Evolutionary conservation across 306 rosid genomes (phyloP), one percentile per base, ranked within the genome.

Genomic region (Cicer arietinum): DNA sequence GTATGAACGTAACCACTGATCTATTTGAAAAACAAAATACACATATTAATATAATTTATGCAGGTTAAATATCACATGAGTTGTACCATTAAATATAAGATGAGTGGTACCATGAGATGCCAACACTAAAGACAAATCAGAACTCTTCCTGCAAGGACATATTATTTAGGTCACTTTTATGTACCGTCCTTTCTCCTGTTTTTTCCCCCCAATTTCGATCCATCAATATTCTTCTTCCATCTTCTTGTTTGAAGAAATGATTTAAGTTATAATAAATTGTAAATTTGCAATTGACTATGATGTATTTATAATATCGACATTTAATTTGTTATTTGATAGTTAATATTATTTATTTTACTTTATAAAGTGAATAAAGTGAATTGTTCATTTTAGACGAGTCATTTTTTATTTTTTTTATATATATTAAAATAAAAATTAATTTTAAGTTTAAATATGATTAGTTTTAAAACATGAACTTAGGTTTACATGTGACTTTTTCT

Each of bases 81-180:
- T 22, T 1, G 25, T 22, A 22, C 25, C 25, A 22, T 22, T 22
- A 22, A 22, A 22, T 22, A 22, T 22, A 22, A 22, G 2, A 22
- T 71, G 51, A 51, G 51, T 69, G 57, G 18, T 54, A 52, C 37
- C 58, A 67, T 53, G 67, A 9, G n/a, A 65, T 66, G 79, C 80
- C 86, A 83, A 30, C 69, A 69, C 83, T 77, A 83, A 83, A 78
- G 83, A 83, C 86, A 83, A 83, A 83, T 59, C 13, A 61, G 59
- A 74, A 75, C 80, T 52, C 86, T 82, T 68, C 42, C 16, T 69
- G 40, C 62, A 61, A 78, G 12, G 56, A 67, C 74, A 43, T 16
- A 42, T 45, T 81, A 44, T 81, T 62, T 52, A 16, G 57, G 70
- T 70, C 85, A 76, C 74, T 81, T 81, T 76, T 69, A 45, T 76